phyloP scores from a whole-genome alignment of 139 green algal genomes.

The Chlamydomonas incerta region DNA sequence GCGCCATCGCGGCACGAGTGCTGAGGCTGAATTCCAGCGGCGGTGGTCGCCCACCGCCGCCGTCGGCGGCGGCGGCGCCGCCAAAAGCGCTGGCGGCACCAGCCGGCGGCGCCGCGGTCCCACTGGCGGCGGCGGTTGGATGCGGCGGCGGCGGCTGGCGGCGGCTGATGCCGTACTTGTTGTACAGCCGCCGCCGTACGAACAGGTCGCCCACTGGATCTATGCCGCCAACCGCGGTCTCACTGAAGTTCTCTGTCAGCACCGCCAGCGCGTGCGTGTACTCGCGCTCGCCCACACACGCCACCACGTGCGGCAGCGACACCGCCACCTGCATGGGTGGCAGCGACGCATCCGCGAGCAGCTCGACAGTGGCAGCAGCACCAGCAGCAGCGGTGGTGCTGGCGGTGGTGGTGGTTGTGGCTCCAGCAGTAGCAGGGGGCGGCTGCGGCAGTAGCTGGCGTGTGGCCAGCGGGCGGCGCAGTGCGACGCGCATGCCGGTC shows the following conservation, averaged over 20 bases:
- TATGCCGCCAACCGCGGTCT: not conserved
- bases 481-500: slow-evolving; percentile 42
- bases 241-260: slow-evolving; percentile 70
- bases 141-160: too few species aligned
- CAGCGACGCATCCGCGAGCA: slow-evolving; percentile 1
- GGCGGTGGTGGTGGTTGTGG: not conserved
- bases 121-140: too few species aligned
- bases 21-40: not conserved
- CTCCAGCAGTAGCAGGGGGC: not conserved
- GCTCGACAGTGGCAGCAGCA: too few species aligned
- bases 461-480: slow-evolving; percentile 56
- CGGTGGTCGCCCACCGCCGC: too few species aligned
- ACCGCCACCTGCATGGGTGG: slow-evolving; percentile 59
- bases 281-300: slow-evolving; percentile 70
- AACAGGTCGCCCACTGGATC: too few species aligned
- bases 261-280: slow-evolving; percentile 79
- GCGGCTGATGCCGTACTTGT: too few species aligned
- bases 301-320: slow-evolving; percentile 63
- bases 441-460: too few species aligned
- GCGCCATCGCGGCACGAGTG: too few species aligned
- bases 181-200: too few species aligned
- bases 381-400: not conserved
- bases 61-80: too few species aligned
- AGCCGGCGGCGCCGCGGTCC: too few species aligned
- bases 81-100: too few species aligned